phyloP scores from a whole-genome alignment of 2,329 filamentous ascomycete species.

The Fonsecaea monophora region DNA sequence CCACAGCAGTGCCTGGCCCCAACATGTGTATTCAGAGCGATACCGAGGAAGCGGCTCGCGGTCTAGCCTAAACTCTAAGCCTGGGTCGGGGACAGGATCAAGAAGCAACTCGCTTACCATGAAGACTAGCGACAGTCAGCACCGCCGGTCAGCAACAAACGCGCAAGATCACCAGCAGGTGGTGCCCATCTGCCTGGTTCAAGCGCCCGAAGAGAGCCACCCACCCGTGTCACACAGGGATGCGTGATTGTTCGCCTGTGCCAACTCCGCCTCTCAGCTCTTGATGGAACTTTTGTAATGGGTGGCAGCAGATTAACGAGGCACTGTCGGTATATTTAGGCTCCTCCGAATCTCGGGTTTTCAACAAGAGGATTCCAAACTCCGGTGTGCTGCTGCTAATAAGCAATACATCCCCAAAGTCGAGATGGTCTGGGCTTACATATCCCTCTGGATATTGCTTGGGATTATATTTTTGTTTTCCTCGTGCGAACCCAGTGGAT shows the following conservation, averaged over 20 bases:
- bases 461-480: background rate
- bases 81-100: constrained; percentile 14
- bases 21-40: constrained; percentile 9
- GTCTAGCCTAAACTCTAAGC: constrained; percentile 12
- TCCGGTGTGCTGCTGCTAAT: background rate
- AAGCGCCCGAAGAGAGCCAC: constrained; percentile 17
- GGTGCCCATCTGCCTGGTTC: constrained; percentile 16
- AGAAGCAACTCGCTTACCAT: constrained; percentile 17
- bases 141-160: background rate
- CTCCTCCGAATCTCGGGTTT: background rate
- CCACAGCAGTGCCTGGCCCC: constrained; percentile 14
- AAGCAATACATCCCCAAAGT: background rate
- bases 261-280: background rate
- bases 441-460: background rate
- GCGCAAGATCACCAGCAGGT: constrained; percentile 13
- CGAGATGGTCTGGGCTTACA: background rate
- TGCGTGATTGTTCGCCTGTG: constrained; percentile 7
- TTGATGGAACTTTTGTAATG: background rate
- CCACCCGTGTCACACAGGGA: constrained; percentile 2
- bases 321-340: background rate
- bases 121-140: background rate
- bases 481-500: background rate
- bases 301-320: background rate
- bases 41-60: constrained; percentile 16
- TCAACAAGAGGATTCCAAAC: background rate